phyloP scores from a whole-genome alignment of 2,329 filamentous ascomycete genomes.

The Nemania sp. region DNA sequence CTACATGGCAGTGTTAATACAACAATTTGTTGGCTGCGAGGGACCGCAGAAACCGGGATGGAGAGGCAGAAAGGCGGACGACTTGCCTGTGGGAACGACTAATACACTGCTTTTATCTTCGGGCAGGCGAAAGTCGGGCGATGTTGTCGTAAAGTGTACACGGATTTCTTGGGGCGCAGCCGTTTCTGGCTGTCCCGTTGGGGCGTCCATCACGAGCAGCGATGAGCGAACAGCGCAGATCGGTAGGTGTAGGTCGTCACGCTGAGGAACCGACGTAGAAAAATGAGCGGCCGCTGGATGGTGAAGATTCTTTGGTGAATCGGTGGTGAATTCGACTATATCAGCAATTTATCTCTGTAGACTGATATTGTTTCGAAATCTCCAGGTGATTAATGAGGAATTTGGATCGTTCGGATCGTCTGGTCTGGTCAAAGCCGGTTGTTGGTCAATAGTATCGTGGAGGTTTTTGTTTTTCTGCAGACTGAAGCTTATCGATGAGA shows the following conservation, averaged over 20 bases:
- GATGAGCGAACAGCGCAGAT: background rate
- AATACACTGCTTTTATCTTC: conserved; percentile 62
- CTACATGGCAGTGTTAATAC: too few species aligned
- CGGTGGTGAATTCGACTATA: background rate
- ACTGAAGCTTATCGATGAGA: conserved; percentile 8
- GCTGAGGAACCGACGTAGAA: background rate
- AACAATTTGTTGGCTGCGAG: too few species aligned
- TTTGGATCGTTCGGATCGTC: background rate
- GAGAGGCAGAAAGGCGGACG: background rate
- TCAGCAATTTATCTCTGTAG: too few species aligned
- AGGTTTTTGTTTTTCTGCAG: too few species aligned
- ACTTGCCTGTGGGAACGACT: conserved; percentile 62
- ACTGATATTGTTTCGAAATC: too few species aligned
- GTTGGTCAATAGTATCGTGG: background rate
- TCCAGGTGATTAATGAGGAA: too few species aligned
- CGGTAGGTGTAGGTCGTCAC: background rate
- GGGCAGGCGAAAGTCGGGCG: conserved; percentile 63
- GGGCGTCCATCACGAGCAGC: conserved; percentile 28
- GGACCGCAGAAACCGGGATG: too few species aligned
- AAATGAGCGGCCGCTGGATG: background rate
- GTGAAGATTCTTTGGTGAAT: background rate
- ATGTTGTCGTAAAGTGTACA: conserved; percentile 68
- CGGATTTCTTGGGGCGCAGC: conserved; percentile 56
- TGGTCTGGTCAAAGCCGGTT: background rate
- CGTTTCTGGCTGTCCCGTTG: conserved; percentile 31